Base-by-base conservation (phyloP, 2,329 filamentous ascomycete species). In the Fusarium pseudoanthophilum region DNA sequence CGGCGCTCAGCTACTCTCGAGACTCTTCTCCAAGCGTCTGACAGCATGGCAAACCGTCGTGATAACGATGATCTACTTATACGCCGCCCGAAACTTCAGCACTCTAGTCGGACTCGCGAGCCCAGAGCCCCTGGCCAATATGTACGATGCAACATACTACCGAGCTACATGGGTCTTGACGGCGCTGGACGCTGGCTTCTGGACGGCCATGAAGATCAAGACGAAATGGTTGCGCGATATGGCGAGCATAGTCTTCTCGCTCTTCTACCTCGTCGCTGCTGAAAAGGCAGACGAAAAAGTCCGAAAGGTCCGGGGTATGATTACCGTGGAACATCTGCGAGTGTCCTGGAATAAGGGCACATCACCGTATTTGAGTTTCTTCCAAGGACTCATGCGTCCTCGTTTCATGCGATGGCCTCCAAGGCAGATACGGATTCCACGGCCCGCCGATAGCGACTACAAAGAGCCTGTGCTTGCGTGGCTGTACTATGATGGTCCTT, bases 201-300 rank as follows among this genome's bases (percentile, higher is more conserved):
- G 96, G 96, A 97, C 95, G 0, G 96, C 96, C 39, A 99, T 99
- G 96, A 92, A 91, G 78, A 95, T 99, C 72, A 90, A 89, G 53
- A 81, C 80, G 59, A 95, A 93, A 77, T 95, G 93, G 90, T 76
- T 97, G 46, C 88, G 95, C 43, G 95, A 98, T 80, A 80, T 97
- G 20, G 90, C 93, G 15, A 95, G 94, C 79, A 87, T 98, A 26
- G 85, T 94, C 52, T 98, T 98, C 82, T 93, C 93, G 1, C 80
- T 92, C 16, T 99, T 97, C 83, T 99, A 99, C 81, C 87, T 99
- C 72, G 89, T 98, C 60, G 94, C 95, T 20, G 95, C 96, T 1
- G 95, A 98, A 82, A 92, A 94, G 79, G 96, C 96, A 16, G 96
- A 98, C 80, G 96, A 98, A 82, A 98, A 98, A 84, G 95, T 98